Base-by-base conservation (phyloP, 2,329 filamentous ascomycete genomes). In the Fusarium xylarioides region DNA sequence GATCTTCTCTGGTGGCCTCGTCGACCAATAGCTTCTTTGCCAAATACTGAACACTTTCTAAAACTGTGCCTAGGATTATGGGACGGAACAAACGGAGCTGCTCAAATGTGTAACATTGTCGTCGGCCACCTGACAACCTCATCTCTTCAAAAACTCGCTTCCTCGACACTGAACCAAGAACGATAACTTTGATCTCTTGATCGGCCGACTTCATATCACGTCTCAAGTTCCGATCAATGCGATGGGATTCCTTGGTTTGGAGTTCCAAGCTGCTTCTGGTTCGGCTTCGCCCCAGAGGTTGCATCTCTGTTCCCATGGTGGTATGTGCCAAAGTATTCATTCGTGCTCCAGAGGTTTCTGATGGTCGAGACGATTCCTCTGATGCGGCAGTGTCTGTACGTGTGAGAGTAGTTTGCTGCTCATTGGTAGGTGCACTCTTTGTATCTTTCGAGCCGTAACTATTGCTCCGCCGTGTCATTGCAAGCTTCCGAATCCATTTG, bases 291-390 rank as follows among this genome's bases (percentile, higher is more conserved):
- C 21, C 23, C 4, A 23, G 21, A 23, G 10, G 30, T 8, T 23
- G 21, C 14, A 50, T 18, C 4, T 50, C 21, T 23, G 18, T 34
- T 3, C 15, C 11, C 14, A 23, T 8, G 5, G 30, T 3, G 11
- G 21, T 23, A 4, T 16, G 11, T 12, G 10, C 10, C 11, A 19
- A 18, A 18, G 11, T 5, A 19, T 16, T 9, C 10, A 34, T 6
- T 12, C 1, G 28, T 34, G 35, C 8, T 19, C 11, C 47, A 0
- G 8, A 7, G 21, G 1, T 15, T 10, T 3, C 3, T 3, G 15
- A 15, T 32, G 11, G 0, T 3, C 7, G 15, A 35, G 4, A 4
- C 11, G 2, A 4, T 0, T 35, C 4, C 12, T 18, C 7, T 16
- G 16, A 14, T 19, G 15, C 5, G 18, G 8, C 2, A 16, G 12